A percentile compares a stretch with the other conserved stretches of the same genome.
Conservation (phyloP, 2,329 filamentous ascomycete genomes). For the Penicillium sp. region DNA sequence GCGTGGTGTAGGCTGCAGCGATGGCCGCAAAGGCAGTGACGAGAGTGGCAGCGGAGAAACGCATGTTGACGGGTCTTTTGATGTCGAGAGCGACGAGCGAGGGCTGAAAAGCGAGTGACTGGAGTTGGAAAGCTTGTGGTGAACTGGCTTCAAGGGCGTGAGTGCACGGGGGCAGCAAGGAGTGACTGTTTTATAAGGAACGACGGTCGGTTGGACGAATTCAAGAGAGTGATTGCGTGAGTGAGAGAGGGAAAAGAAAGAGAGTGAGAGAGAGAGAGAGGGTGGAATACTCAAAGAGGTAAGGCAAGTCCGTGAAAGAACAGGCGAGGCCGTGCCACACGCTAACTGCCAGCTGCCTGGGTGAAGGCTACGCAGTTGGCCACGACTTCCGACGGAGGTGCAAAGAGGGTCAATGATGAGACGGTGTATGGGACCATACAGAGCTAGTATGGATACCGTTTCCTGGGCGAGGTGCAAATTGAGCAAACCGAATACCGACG, state of each 20-base stretch:
- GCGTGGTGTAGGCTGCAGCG: constrained; percentile 33
- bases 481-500: too few relatives aligned
- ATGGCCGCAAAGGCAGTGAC: constrained; percentile 36
- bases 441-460: too few relatives aligned
- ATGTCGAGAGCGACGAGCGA: background rate
- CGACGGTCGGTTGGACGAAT: constrained; percentile 11
- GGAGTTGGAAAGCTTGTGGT: constrained; percentile 10
- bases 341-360: too few relatives aligned
- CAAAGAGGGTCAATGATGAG: too few relatives aligned
- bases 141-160: constrained; percentile 6
- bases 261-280: constrained; percentile 10
- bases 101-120: constrained; percentile 22
- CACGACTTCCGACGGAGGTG: too few relatives aligned
- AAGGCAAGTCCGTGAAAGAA: constrained; percentile 4
- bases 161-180: constrained; percentile 15
- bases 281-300: constrained; percentile 8
- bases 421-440: too few relatives aligned
- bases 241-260: constrained; percentile 9
- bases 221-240: constrained; percentile 9
- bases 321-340: background rate
- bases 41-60: constrained; percentile 33
- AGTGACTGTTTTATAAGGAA: constrained; percentile 19
- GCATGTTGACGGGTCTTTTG: constrained; percentile 27
- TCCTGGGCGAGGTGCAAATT: background rate
- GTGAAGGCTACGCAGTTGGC: too few relatives aligned